Conservation (phyloP, 1,284 basidiomycete species). For the Papiliotrema terrestris region DNA sequence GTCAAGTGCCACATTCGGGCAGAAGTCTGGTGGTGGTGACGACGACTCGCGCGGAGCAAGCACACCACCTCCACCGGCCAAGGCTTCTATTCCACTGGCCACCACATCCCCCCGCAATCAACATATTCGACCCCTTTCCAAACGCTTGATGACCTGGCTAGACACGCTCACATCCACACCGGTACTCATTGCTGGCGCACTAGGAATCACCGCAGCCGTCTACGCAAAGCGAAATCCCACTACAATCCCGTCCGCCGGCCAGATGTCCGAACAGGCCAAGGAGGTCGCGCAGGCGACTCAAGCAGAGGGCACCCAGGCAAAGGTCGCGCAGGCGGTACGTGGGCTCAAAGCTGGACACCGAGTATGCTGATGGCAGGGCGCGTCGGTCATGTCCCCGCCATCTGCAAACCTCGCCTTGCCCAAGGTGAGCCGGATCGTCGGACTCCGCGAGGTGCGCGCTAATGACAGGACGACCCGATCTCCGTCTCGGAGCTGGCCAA, state of each 20-base stretch:
- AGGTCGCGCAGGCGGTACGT: conserved; percentile 30
- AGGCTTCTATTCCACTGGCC: neutral
- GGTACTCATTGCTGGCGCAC: conserved; percentile 29
- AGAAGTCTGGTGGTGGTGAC: no score
- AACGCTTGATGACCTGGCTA: conserved; percentile 20
- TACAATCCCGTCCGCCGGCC: neutral
- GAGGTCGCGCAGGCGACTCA: conserved; percentile 16
- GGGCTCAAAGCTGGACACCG: neutral
- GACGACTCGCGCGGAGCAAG: no score
- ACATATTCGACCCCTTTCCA: conserved; percentile 7
- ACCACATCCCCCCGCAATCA: neutral
- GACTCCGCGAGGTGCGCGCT: neutral
- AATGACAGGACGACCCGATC: conserved; percentile 42
- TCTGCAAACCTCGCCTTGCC: conserved; percentile 40
- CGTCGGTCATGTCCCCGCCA: conserved; percentile 47
- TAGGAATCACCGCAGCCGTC: conserved; percentile 30
- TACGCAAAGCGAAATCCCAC: conserved; percentile 9
- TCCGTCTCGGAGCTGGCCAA: conserved; percentile 34
- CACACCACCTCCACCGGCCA: no score
- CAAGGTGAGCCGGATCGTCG: conserved; percentile 26
- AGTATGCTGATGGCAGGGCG: conserved; percentile 18
- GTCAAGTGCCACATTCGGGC: no score
- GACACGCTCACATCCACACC: conserved; percentile 38
- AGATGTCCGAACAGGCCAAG: conserved; percentile 12
- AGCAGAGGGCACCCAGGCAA: conserved; percentile 16